These are phyloP conservation scores for Beta vulgaris DNA, from an alignment of 148 eudicot species.

Conservation along the genomic window DNA sequence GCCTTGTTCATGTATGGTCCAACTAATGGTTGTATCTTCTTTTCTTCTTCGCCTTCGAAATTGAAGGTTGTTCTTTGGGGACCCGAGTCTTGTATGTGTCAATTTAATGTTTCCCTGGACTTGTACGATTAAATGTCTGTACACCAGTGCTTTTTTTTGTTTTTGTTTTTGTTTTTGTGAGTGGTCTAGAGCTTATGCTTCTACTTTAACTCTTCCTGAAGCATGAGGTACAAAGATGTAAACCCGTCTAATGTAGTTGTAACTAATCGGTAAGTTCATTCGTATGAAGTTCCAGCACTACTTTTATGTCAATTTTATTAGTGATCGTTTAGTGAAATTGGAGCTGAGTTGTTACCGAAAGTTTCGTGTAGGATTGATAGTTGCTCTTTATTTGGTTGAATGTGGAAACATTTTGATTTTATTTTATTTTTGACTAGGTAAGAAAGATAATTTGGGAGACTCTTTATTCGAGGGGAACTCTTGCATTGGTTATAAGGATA, in stretches of 20 bases:
- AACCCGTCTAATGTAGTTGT: conserved; percentile 17
- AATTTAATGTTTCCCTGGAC: background rate
- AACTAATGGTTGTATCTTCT: conserved; percentile 45
- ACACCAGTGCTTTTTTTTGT: background rate
- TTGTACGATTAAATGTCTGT: conserved; percentile 18
- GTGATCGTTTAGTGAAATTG: background rate
- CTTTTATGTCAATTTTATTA: background rate
- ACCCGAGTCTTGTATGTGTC: conserved; percentile 6
- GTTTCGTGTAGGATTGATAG: too few relatives aligned
- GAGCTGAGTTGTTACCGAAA: too few relatives aligned
- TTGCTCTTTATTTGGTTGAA: too few relatives aligned
- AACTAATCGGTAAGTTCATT: conserved; percentile 1
- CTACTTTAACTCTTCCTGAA: background rate
- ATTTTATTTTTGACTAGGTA: too few relatives aligned
- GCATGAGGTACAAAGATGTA: conserved; percentile 13
- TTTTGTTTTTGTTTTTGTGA: background rate
- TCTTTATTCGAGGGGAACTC: too few relatives aligned
- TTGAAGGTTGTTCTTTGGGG: conserved; percentile 13
- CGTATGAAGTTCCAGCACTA: background rate
- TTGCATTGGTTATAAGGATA: too few relatives aligned
- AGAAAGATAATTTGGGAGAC: too few relatives aligned
- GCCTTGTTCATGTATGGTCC: conserved; percentile 98
- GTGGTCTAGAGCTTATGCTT: background rate
- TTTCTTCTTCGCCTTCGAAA: background rate
- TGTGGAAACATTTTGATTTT: too few relatives aligned